Percentiles rank a stretch among this genome's conserved stretches.
Conservation (phyloP, 2,329 filamentous ascomycete genomes). For the Apiospora aurea region DNA sequence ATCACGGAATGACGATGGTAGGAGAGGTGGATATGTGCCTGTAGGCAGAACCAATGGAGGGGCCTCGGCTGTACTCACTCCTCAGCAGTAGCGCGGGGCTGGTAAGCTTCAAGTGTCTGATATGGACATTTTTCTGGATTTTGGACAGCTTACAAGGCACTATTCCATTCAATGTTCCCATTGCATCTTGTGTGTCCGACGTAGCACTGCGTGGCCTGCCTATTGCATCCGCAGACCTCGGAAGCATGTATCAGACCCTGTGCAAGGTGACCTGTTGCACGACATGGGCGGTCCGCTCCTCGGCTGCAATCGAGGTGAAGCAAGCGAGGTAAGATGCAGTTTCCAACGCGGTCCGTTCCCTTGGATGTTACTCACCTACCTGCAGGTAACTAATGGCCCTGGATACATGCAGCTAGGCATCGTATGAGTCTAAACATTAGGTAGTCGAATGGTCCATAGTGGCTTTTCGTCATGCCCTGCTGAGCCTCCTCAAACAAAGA, state of each 20-base stretch:
- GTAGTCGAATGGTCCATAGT: not conserved
- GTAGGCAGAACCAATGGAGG: too few relatives aligned
- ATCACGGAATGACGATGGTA: not conserved
- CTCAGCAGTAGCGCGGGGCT: not conserved
- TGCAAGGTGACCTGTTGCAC: constrained; percentile 1
- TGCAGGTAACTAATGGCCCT: not conserved
- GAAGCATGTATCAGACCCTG: not conserved
- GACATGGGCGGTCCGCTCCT: not conserved
- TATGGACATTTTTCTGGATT: not conserved
- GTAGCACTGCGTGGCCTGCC: not conserved
- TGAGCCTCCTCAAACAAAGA: not conserved
- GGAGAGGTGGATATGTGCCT: not conserved
- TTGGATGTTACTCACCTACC: not conserved
- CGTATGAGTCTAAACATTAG: not conserved
- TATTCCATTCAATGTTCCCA: not conserved
- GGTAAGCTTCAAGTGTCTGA: too few relatives aligned
- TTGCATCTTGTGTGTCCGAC: not conserved
- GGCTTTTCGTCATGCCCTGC: not conserved
- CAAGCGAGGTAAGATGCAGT: not conserved
- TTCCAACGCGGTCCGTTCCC: not conserved
- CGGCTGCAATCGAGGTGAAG: not conserved
- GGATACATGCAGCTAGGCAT: not conserved
- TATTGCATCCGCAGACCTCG: not conserved
- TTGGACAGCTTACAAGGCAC: not conserved
- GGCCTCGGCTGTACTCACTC: not conserved